Evolutionary conservation across 2,329 filamentous ascomycete species (phyloP).

Genomic region (Dryadomyces quercus-mongolicae): DNA sequence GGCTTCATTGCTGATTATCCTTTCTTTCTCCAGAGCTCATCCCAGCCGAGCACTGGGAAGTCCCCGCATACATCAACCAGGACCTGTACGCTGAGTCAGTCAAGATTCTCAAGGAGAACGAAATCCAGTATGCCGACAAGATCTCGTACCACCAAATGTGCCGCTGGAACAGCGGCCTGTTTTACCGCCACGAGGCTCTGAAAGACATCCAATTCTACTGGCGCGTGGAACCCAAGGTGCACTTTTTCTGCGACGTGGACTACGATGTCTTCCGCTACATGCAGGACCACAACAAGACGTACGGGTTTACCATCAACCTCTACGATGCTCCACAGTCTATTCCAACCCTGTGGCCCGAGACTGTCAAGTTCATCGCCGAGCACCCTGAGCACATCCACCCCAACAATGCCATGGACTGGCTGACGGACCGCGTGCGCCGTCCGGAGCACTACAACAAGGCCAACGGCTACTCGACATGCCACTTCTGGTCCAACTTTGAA

Average conservation of each 20-base stretch:
- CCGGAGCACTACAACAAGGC: constrained; percentile 71
- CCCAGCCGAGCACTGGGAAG: constrained; percentile 89
- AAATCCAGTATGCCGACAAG: constrained; percentile 83
- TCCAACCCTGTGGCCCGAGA: constrained; percentile 88
- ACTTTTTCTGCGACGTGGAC: constrained; percentile 98
- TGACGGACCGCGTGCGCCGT: constrained; percentile 64
- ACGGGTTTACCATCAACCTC: constrained; percentile 95
- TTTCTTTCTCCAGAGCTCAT: constrained; percentile 54
- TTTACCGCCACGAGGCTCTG: constrained; percentile 91
- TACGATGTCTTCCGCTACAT: constrained; percentile 98
- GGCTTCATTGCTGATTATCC: not conserved
- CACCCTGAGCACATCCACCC: constrained; percentile 70
- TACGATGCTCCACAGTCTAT: constrained; percentile 87
- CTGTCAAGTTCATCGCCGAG: constrained; percentile 74
- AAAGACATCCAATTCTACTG: constrained; percentile 83
- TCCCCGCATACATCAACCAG: constrained; percentile 83
- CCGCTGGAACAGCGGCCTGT: constrained; percentile 95
- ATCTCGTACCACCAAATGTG: constrained; percentile 98
- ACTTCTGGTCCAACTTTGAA: constrained; percentile 99
- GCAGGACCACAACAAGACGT: constrained; percentile 97
- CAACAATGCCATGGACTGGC: constrained; percentile 80
- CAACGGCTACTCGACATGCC: constrained; percentile 92
- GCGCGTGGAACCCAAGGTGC: constrained; percentile 96
- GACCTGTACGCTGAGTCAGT: constrained; percentile 79
- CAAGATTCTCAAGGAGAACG: constrained; percentile 67